Evolutionary conservation across 768 basidiomycete species (phyloP).

Genomic region (Phaeotremella fagi): DNA sequence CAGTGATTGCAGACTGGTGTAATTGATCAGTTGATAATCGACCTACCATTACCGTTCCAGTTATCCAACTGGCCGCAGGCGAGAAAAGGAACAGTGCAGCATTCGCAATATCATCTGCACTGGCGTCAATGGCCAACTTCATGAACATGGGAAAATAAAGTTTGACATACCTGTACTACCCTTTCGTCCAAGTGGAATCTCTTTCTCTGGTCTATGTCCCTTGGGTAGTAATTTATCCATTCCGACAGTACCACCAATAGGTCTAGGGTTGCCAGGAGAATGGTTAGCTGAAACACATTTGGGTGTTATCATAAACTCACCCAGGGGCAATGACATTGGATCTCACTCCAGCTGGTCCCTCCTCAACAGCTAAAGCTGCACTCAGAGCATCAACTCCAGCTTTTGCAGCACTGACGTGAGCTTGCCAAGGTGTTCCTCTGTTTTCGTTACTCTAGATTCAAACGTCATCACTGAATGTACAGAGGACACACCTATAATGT

Average conservation of each 20-base stretch:
- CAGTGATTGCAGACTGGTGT: not conserved
- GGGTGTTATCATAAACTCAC: constrained; percentile 50
- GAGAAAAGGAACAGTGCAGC: constrained; percentile 76
- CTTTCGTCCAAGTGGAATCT: constrained; percentile 34
- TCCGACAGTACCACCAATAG: constrained; percentile 71
- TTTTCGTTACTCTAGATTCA: no score
- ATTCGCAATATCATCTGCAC: constrained; percentile 62
- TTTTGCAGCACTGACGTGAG: constrained; percentile 91
- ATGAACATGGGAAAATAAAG: not conserved
- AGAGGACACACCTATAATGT: no score
- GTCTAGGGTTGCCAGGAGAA: no score
- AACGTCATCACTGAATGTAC: not conserved
- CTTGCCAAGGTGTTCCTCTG: constrained; percentile 64
- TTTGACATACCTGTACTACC: constrained; percentile 29
- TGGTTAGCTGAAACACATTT: no score
- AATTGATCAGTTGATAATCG: not conserved
- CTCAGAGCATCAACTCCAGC: constrained; percentile 88
- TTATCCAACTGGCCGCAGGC: constrained; percentile 68
- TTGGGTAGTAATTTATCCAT: constrained; percentile 48
- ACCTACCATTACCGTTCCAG: constrained; percentile 64
- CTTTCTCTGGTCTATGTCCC: constrained; percentile 23
- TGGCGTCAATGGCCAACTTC: constrained; percentile 35
- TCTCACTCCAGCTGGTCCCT: constrained; percentile 89
- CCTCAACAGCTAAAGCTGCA: constrained; percentile 80
- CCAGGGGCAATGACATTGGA: constrained; percentile 56